phyloP scores from a whole-genome alignment of 768 basidiomycete species.

The Pleurotus platypus region DNA sequence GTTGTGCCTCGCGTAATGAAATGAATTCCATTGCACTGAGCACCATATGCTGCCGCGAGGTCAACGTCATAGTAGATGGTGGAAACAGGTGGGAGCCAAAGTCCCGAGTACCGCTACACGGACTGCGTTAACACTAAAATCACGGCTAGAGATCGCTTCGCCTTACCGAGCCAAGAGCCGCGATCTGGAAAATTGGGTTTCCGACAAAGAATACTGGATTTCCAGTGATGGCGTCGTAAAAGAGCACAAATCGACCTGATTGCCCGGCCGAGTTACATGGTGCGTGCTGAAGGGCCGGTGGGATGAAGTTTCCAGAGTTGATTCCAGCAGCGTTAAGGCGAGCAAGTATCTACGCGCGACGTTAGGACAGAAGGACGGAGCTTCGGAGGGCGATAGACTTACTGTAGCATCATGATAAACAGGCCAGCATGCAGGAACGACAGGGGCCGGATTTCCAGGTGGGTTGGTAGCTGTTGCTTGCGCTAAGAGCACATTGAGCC shows the following conservation, averaged over 20 bases:
- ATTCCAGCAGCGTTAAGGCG: background rate
- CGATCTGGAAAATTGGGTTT: background rate
- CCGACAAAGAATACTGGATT: background rate
- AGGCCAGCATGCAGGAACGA: background rate
- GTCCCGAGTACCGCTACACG: background rate
- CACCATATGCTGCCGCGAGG: background rate
- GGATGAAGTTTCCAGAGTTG: background rate
- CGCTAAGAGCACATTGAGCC: background rate
- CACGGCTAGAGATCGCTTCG: background rate
- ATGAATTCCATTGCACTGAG: background rate
- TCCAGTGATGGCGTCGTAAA: background rate
- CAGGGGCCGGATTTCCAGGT: background rate
- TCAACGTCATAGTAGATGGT: conserved; percentile 1
- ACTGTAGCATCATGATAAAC: background rate
- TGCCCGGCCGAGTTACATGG: background rate
- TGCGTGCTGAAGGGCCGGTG: background rate
- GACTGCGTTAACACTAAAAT: background rate
- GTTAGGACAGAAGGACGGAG: background rate
- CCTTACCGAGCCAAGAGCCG: background rate
- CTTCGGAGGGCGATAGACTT: background rate
- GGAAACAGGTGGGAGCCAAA: background rate
- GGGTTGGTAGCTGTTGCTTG: background rate
- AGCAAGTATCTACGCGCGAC: background rate
- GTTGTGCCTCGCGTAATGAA: background rate
- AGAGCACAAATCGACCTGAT: background rate